phyloP scores from a whole-genome alignment of 371 early-diverging fungal species.

The Rhizopus sp. region DNA sequence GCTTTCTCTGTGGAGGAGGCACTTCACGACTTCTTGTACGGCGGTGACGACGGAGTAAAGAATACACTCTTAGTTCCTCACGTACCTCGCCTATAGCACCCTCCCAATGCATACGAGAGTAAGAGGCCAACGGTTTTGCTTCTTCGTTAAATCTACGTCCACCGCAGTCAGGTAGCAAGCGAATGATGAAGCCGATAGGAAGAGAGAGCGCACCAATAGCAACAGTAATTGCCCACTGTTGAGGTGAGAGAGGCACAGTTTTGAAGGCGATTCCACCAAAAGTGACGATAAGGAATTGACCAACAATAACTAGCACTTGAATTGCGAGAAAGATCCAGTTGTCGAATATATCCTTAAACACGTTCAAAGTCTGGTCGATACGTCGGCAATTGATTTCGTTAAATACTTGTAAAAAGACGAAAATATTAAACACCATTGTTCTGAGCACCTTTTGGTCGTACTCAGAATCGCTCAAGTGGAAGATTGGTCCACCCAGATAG shows the following conservation, averaged over 20 bases:
- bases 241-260: constrained; percentile 65
- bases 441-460: constrained; percentile 57
- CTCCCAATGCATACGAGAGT: constrained; percentile 63
- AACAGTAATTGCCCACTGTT: constrained; percentile 84
- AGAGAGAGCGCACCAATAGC: constrained; percentile 81
- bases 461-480: constrained; percentile 54
- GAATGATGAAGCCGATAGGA: constrained; percentile 77
- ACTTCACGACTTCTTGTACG: constrained; percentile 20
- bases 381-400: constrained; percentile 87
- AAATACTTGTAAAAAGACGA: constrained; percentile 96
- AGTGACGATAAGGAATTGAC: constrained; percentile 85
- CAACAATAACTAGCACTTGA: constrained; percentile 65
- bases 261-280: constrained; percentile 92
- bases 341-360: constrained; percentile 76
- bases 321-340: constrained; percentile 82
- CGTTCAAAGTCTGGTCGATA: constrained; percentile 77
- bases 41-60: constrained; percentile 48
- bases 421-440: constrained; percentile 93
- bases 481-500: constrained; percentile 64
- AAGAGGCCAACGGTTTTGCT: constrained; percentile 51
- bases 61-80: constrained; percentile 50
- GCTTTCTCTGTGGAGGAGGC: constrained; percentile 5
- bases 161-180: constrained; percentile 72
- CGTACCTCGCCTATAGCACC: constrained; percentile 56
- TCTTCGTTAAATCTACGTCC: constrained; percentile 57